Conservation (phyloP, 257 asterid species). For the Gentiana straminea region DNA sequence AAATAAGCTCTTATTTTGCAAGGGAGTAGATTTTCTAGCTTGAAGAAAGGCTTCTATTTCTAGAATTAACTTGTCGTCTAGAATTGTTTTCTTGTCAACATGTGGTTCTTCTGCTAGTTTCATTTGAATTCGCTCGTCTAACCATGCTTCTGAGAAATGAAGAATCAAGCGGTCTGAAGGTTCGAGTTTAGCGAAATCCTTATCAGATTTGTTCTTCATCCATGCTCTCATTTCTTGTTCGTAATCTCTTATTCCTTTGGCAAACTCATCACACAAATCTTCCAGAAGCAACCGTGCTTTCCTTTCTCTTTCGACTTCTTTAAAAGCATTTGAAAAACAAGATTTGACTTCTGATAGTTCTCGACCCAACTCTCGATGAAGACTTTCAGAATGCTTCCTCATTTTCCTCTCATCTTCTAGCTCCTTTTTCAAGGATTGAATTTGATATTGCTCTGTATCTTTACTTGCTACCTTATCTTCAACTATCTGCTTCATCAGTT, state of each 20-base stretch:
- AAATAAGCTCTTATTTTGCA: constrained; percentile 11
- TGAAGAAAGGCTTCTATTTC: constrained; percentile 67
- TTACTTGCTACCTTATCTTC: constrained; percentile 31
- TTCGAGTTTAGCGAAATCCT: constrained; percentile 23
- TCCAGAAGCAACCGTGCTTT: constrained; percentile 51
- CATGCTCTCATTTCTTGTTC: constrained; percentile 40
- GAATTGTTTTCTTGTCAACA: constrained; percentile 34
- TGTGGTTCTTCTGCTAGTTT: constrained; percentile 28
- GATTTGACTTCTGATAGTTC: constrained; percentile 48
- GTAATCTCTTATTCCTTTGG: constrained; percentile 56
- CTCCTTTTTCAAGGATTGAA: constrained; percentile 30
- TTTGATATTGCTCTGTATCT: constrained; percentile 24
- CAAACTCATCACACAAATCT: constrained; percentile 84
- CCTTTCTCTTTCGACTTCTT: constrained; percentile 50
- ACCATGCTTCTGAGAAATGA: constrained; percentile 92
- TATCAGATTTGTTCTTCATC: constrained; percentile 31
- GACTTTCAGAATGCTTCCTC: constrained; percentile 49
- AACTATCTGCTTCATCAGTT: constrained; percentile 28
- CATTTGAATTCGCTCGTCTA: constrained; percentile 73
- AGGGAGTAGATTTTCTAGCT: constrained; percentile 27
- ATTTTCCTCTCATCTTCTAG: constrained; percentile 45
- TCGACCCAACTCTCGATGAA: constrained; percentile 35
- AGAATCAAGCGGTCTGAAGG: constrained; percentile 48
- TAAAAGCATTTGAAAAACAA: constrained; percentile 31
- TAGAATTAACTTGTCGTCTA: constrained; percentile 41